A percentile compares a stretch with the other conserved stretches of the same genome.
Evolutionary conservation across 2,329 filamentous ascomycete genomes (phyloP).

Genomic region (Cordyceps militaris): DNA sequence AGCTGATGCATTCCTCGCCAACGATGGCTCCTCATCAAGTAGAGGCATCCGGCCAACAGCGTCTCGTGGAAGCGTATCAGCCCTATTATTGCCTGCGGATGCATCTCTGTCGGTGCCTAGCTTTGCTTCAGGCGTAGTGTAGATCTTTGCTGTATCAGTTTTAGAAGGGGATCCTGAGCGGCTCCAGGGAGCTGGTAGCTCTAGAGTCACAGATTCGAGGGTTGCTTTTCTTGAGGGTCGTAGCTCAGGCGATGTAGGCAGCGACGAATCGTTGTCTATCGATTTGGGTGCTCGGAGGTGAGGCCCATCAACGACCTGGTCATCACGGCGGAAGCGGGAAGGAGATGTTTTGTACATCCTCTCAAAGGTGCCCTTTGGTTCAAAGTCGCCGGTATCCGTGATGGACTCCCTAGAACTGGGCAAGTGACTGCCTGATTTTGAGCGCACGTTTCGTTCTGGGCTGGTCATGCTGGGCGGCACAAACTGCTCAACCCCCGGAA

Average conservation of each 20-base stretch:
- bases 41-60: slow-evolving; percentile 14
- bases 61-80: slow-evolving; percentile 13
- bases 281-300: slow-evolving; percentile 31
- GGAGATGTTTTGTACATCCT: slow-evolving; percentile 19
- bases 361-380: slow-evolving; percentile 24
- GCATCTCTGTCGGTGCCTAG: not conserved
- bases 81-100: not conserved
- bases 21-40: slow-evolving; percentile 12
- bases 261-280: slow-evolving; percentile 38
- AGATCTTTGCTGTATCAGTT: not conserved
- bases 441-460: slow-evolving; percentile 23
- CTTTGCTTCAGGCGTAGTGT: not conserved
- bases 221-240: slow-evolving; percentile 38
- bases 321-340: slow-evolving; percentile 23
- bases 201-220: slow-evolving; percentile 53
- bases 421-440: slow-evolving; percentile 25
- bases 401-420: slow-evolving; percentile 32
- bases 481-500: slow-evolving; percentile 27
- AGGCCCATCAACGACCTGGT: slow-evolving; percentile 44
- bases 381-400: slow-evolving; percentile 34
- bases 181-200: slow-evolving; percentile 57
- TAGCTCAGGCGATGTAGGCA: slow-evolving; percentile 47
- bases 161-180: slow-evolving; percentile 57
- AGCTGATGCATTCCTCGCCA: slow-evolving; percentile 25
- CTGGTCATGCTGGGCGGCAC: slow-evolving; percentile 28